These are phyloP conservation scores for Aspergillus sp. DNA, from an alignment of 2,329 filamentous ascomycete species.

Conservation along the genomic window DNA sequence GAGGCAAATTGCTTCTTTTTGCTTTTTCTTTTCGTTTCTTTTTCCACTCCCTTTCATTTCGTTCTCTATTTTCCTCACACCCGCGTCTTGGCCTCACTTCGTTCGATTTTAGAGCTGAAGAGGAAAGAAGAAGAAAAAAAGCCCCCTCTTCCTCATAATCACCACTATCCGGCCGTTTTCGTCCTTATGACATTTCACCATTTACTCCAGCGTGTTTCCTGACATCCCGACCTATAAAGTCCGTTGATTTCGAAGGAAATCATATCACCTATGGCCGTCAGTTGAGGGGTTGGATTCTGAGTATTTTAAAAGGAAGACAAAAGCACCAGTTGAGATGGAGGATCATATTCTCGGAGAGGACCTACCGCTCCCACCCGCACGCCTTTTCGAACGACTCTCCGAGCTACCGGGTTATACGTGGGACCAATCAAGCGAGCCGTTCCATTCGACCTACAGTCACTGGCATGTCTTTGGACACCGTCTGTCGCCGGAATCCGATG, in stretches of 20 bases:
- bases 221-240: not conserved
- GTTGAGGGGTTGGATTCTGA: constrained; percentile 8
- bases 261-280: constrained; percentile 16
- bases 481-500: constrained; percentile 47
- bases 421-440: constrained; percentile 55
- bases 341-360: constrained; percentile 39
- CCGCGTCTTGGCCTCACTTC: no score
- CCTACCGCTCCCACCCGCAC: constrained; percentile 52
- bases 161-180: constrained; percentile 10
- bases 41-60: not conserved
- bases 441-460: constrained; percentile 69
- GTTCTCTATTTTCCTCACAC: not conserved
- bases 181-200: constrained; percentile 17
- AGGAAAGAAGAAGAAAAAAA: no score
- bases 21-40: not conserved
- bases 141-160: not conserved
- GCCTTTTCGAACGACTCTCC: constrained; percentile 65
- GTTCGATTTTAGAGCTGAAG: no score
- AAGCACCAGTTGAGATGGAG: constrained; percentile 24
- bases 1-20: not conserved
- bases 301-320: not conserved
- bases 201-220: constrained; percentile 6
- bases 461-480: constrained; percentile 66
- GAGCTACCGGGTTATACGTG: constrained; percentile 69
- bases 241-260: constrained; percentile 1